These are phyloP conservation scores for Aspergillus clavatus DNA, from an alignment of 2,329 filamentous ascomycete species.

Conservation along the genomic window DNA sequence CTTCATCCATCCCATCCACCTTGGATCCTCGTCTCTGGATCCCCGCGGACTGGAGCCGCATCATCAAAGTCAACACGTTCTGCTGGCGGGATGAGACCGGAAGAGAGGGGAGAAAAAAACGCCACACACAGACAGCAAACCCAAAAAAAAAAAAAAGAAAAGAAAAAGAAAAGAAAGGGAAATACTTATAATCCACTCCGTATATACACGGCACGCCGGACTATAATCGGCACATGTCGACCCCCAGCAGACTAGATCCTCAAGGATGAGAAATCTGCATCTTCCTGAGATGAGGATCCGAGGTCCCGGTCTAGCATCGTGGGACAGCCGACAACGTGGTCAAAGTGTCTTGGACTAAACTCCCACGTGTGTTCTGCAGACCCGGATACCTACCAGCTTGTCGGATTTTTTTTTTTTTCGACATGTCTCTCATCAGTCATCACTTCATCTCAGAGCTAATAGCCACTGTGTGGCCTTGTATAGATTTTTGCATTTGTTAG, in stretches of 20 bases:
- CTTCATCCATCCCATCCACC: not conserved
- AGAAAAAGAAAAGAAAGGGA: not conserved
- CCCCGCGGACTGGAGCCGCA: not conserved
- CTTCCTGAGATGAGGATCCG: no score
- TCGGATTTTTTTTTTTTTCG: not conserved
- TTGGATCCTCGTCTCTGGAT: not conserved
- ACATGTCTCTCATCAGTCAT: no score
- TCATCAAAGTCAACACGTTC: not conserved
- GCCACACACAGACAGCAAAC: no score
- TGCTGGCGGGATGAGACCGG: conserved; percentile 3
- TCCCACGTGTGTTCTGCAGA: not conserved
- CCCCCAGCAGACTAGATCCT: no score
- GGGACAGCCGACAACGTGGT: not conserved
- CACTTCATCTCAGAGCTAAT: no score
- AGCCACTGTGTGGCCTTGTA: not conserved
- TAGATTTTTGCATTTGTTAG: not conserved
- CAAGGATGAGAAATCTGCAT: not conserved
- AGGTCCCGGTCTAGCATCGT: no score
- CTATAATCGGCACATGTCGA: no score
- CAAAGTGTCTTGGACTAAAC: not conserved
- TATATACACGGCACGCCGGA: no score
- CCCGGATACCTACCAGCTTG: not conserved
- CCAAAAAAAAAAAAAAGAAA: not conserved
- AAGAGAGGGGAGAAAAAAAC: no score
- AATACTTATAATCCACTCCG: not conserved